These are phyloP conservation scores for Exophiala spinifera DNA, from an alignment of 2,329 filamentous ascomycete species.

Conservation along the genomic window DNA sequence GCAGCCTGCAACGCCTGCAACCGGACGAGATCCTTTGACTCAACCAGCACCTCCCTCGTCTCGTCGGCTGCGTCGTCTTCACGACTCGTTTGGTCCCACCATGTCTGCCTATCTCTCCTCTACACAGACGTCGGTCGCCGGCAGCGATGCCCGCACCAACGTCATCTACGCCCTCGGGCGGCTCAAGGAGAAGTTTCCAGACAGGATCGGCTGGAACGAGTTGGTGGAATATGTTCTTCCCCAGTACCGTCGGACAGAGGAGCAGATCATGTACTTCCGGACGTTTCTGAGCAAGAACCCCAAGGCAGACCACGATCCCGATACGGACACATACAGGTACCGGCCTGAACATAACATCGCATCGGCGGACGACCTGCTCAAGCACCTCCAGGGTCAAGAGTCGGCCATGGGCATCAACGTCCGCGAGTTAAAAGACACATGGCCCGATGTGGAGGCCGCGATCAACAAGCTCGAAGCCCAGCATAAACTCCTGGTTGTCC, in stretches of 20 bases:
- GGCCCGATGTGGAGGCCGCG: constrained; percentile 76
- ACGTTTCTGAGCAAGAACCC: constrained; percentile 40
- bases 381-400: constrained; percentile 74
- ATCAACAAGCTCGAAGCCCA: constrained; percentile 74
- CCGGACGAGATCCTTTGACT: constrained; percentile 23
- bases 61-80: neutral
- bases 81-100: neutral
- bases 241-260: constrained; percentile 17
- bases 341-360: constrained; percentile 80
- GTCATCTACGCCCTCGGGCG: constrained; percentile 83
- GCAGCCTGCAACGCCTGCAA: constrained; percentile 9
- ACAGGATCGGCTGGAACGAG: constrained; percentile 71
- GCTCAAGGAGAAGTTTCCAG: constrained; percentile 70
- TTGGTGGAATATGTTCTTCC: constrained; percentile 23
- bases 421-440: constrained; percentile 92
- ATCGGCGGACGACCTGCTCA: constrained; percentile 71
- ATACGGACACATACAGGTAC: constrained; percentile 72
- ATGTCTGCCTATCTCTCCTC: constrained; percentile 55
- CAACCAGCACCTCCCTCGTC: constrained; percentile 5
- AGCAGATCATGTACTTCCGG: constrained; percentile 17
- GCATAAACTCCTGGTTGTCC: constrained; percentile 77
- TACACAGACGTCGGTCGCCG: constrained; percentile 68
- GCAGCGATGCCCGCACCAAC: constrained; percentile 79
- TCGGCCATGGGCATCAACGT: constrained; percentile 79
- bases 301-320: constrained; percentile 57